Evolutionary conservation across 495 filamentous ascomycete genomes (phyloP).

Genomic region (Aspergillus wentii): DNA sequence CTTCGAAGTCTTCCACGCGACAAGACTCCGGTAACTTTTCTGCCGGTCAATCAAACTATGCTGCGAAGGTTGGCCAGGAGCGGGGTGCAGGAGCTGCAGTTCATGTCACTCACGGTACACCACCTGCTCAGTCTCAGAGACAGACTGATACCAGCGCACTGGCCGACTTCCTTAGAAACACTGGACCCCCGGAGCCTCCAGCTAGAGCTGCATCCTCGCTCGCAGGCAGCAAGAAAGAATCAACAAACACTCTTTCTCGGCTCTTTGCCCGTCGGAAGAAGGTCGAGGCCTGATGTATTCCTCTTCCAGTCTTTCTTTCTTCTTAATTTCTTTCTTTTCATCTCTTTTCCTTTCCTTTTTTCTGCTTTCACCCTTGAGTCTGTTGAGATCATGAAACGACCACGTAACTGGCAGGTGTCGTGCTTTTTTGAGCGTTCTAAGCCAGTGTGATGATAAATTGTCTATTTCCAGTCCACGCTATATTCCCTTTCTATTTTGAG

Average conservation of each 20-base stretch:
- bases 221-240: slow-evolving; percentile 17
- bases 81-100: slow-evolving; percentile 23
- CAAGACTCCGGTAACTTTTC: slow-evolving; percentile 19
- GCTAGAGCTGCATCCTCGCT: slow-evolving; percentile 10
- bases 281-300: slow-evolving; percentile 25
- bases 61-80: slow-evolving; percentile 35
- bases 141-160: slow-evolving; percentile 62
- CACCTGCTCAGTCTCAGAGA: slow-evolving; percentile 20
- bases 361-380: slow-evolving; percentile 2
- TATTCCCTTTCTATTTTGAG: slow-evolving; percentile 20
- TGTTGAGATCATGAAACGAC: slow-evolving; percentile 11
- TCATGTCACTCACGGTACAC: slow-evolving; percentile 5
- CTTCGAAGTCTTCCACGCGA: slow-evolving; percentile 30
- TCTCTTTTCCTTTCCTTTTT: slow-evolving; percentile 3
- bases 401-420: slow-evolving; percentile 19
- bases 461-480: too few relatives aligned
- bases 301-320: not conserved
- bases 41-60: slow-evolving; percentile 28
- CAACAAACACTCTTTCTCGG: slow-evolving; percentile 26
- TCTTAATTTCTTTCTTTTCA: slow-evolving; percentile 1
- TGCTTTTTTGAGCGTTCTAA: slow-evolving; percentile 30
- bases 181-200: slow-evolving; percentile 58
- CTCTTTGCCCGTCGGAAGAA: slow-evolving; percentile 42
- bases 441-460: slow-evolving; percentile 26
- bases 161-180: slow-evolving; percentile 74